Evolutionary conservation across 2,329 filamentous ascomycete species (phyloP), one percentile per base, ranked within the genome.

Genomic region (Stagonosporopsis vannaccii): DNA sequence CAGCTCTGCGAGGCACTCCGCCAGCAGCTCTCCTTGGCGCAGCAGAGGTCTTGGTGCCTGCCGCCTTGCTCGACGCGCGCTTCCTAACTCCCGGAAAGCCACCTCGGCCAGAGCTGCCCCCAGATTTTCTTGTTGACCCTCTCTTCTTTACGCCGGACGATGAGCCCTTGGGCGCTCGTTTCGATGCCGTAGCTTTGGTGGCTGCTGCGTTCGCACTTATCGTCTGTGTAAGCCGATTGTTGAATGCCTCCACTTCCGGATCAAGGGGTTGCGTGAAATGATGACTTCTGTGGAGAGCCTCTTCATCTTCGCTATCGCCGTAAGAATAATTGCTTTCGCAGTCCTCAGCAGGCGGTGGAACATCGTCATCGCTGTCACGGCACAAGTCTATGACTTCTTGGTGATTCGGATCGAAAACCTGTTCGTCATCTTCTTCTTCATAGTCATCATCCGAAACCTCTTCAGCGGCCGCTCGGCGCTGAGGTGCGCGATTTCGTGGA

Each of bases 381-480:
- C 76, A 76, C 20, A 83, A 75, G 45, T 82, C 75, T 45, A 83
- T 79, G 20, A 83, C 77, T 44, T 78, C 79, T 22, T 62, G 59
- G 35, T 82, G 81, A 60, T 86, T 84, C 2, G 79, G 81, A 63
- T 84, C 81, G 26, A 78, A 67, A 4, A 75, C 72, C 36, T 51
- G 41, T 37, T 58, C 62, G 13, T 74, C 74, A 19, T 82, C 78
- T 9, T 68, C 77, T 62, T 64, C 75, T 46, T 71, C 70, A 50
- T 75, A 75, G 26, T 62, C 76, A 28, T 69, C 67, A 6, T 74
- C 73, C 15, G 76, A 77, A n/a, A 72, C 68, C 25, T 69, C 63
- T 25, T 64, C 36, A 62, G 67, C 13, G 61, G 62, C n/a, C 61
- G 43, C 32, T 63, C 55, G 17, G 53, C 42, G 61, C 23, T 59